These are phyloP conservation scores for Rhizopogon roseolus DNA, from an alignment of 768 basidiomycete genomes.

Conservation along the genomic window DNA sequence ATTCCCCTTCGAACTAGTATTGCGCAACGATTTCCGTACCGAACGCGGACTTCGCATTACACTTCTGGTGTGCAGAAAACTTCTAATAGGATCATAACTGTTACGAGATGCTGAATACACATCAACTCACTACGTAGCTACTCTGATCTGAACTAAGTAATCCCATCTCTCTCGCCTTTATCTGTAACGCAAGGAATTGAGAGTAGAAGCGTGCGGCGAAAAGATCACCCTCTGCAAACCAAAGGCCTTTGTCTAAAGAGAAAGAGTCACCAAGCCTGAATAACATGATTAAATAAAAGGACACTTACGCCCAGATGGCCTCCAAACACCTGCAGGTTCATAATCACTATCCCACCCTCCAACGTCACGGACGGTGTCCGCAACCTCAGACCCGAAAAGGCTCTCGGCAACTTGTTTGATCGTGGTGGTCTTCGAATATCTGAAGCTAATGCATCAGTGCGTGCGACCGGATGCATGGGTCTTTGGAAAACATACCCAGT, in stretches of 20 bases:
- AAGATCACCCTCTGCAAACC: constrained; percentile 4
- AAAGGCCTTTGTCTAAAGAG: constrained; percentile 1
- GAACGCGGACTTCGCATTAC: no score
- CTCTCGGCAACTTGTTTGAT: background rate
- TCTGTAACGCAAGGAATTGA: background rate
- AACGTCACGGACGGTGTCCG: constrained; percentile 4
- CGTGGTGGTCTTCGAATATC: constrained; percentile 1
- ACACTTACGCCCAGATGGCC: constrained; percentile 5
- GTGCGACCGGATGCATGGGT: background rate
- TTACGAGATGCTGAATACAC: background rate
- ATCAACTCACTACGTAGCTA: background rate
- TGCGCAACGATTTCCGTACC: no score
- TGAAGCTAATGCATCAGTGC: background rate
- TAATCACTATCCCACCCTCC: constrained; percentile 7
- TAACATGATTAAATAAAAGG: background rate
- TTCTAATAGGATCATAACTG: no score
- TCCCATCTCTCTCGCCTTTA: background rate
- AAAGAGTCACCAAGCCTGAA: background rate
- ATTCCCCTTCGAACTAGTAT: no score
- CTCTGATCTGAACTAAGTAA: background rate
- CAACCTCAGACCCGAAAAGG: background rate
- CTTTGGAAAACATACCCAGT: background rate
- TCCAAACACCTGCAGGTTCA: constrained; percentile 8
- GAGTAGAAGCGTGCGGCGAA: constrained; percentile 1
- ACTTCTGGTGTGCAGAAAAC: no score